Conservation (phyloP, 169 alveolate genomes). For the Babesia sp. region DNA sequence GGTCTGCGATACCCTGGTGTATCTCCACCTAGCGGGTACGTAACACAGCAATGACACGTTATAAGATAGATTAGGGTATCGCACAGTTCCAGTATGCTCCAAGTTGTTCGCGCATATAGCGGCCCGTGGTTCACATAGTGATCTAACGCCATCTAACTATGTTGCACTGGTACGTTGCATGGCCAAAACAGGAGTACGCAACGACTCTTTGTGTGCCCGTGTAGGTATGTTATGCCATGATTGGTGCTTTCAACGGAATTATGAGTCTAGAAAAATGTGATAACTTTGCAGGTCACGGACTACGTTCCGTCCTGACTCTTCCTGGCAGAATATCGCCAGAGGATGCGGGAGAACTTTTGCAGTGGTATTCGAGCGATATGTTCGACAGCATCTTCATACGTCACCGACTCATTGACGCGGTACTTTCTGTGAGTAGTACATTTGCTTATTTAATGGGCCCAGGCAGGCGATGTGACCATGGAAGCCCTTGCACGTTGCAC, state of each 20-base stretch:
- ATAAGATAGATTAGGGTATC: conserved; percentile 1
- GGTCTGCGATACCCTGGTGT: conserved; percentile 31
- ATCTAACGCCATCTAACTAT: background rate
- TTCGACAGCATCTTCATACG: conserved; percentile 9
- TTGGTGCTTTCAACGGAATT: too few species aligned
- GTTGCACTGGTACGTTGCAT: conserved; percentile 22
- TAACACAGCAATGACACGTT: background rate
- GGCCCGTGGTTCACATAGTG: conserved; percentile 5
- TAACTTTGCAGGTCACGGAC: background rate
- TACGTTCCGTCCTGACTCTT: background rate
- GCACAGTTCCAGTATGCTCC: conserved; percentile 13
- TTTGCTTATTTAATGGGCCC: background rate
- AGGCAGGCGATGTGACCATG: conserved; percentile 7
- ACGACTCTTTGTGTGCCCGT: background rate
- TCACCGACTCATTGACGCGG: conserved; percentile 9
- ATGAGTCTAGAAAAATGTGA: too few species aligned
- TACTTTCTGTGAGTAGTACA: background rate
- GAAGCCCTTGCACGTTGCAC: conserved; percentile 8
- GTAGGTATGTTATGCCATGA: conserved; percentile 17
- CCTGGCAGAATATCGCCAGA: background rate
- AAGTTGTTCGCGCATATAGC: conserved; percentile 22
- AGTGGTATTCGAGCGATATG: background rate
- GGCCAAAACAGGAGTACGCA: background rate
- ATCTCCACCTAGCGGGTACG: conserved; percentile 44
- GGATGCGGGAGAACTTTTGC: background rate